Evolutionary conservation across 495 filamentous ascomycete genomes (phyloP).

Genomic region (Neurospora pannonica): DNA sequence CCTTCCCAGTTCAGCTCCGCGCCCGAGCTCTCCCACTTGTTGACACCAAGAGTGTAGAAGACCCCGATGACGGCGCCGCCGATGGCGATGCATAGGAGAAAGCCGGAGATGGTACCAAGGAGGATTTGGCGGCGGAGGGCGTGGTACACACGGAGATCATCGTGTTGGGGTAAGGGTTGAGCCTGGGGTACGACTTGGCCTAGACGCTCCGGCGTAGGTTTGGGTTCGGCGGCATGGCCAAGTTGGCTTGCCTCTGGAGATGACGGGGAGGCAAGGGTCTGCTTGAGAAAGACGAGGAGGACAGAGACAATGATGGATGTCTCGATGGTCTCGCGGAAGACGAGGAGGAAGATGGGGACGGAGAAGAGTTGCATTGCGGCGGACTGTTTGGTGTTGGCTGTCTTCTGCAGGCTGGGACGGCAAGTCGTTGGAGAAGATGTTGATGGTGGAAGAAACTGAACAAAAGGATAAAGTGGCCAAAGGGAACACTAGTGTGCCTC

Average conservation of each 20-base stretch:
- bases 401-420: not conserved
- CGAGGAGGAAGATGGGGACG: conserved; percentile 74
- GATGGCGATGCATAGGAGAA: conserved; percentile 58
- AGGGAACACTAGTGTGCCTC: not conserved
- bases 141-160: not conserved
- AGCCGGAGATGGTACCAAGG: conserved; percentile 49
- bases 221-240: not conserved
- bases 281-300: conserved; percentile 71
- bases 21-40: conserved; percentile 49
- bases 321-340: conserved; percentile 77
- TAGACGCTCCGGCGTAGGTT: not conserved
- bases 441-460: not conserved
- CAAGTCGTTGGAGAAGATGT: not conserved
- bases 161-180: not conserved
- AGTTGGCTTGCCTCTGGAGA: conserved; percentile 31
- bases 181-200: not conserved
- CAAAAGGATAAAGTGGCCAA: not conserved
- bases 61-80: conserved; percentile 67
- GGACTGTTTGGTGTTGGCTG: conserved; percentile 7
- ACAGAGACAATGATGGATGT: conserved; percentile 75
- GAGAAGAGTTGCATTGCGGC: conserved; percentile 52
- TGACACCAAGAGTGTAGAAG: conserved; percentile 62
- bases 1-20: conserved; percentile 71
- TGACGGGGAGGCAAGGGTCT: conserved; percentile 52
- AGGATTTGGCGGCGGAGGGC: not conserved